Evolutionary conservation across 371 early-diverging fungal species (phyloP), one percentile per base, ranked within the genome.

Genomic region (Mucor racemosus): DNA sequence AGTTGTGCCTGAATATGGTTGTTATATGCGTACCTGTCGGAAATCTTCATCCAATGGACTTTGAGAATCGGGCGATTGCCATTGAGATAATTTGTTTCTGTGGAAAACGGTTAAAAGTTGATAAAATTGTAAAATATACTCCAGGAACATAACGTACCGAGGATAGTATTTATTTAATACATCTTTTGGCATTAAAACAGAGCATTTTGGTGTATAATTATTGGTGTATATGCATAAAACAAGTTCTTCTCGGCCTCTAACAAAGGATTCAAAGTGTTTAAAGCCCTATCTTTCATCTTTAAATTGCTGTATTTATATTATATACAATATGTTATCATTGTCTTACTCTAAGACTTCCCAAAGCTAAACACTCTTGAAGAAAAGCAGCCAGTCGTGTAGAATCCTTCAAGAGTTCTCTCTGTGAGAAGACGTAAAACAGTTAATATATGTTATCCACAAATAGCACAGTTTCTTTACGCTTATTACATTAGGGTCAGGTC

Each of bases 181-280:
- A 65, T 33, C 62, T 57, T 42, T 8, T 48, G 68, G 56, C 54
- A 68, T 55, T 7, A 62, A 63, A 60, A 56, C 68, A 46, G 44
- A 26, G 57, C 56, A 34, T 34, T 44, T 46, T 60, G 71, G 60
- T 60, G 70, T 55, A 39, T 57, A 68, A 72, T 73, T 35, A 75
- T 50, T 35, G 7, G 53, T 76, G 68, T 76, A 84, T 44, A 91
- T 86, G 11, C 85, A 82, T 31, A 92, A 72, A 1, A 93, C 71
- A 4, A 93, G 73, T 53, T 93, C 94, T 74, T 93, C 94, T 35
- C 90, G 79, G 55, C 93, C 90, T 56, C 91, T 84, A 35, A 91
- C 77, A 42, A 91, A 85, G 6, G 88, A 77, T 35, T 92, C 88
- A 80, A 94, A 91, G 58, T 92, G 80, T 54, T 77, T 73, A 62